phyloP scores from a whole-genome alignment of 1,284 basidiomycete genomes.

The Tylopilus sp. region DNA sequence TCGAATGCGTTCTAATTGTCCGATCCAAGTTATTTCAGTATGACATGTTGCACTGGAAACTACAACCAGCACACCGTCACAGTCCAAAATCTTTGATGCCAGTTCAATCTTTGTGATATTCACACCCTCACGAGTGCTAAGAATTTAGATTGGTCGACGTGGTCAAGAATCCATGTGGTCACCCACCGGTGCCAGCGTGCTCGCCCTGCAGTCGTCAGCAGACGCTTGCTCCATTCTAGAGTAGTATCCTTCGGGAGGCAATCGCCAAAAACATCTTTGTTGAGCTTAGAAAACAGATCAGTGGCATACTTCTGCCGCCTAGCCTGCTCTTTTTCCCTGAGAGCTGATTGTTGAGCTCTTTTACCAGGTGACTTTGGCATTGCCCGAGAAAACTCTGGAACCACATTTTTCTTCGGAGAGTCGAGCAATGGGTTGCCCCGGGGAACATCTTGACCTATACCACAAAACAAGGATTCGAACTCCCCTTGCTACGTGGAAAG shows the following conservation, averaged over 20 bases:
- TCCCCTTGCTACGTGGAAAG: background rate
- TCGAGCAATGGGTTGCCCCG: conserved; percentile 6
- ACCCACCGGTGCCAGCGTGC: conserved; percentile 65
- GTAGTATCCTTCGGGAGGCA: conserved; percentile 63
- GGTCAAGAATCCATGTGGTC: background rate
- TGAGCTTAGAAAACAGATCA: conserved; percentile 77
- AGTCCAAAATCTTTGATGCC: conserved; percentile 73
- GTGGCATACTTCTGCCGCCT: conserved; percentile 53
- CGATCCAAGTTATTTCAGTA: background rate
- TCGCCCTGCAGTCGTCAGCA: conserved; percentile 73
- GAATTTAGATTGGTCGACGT: conserved; percentile 26
- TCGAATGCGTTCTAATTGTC: conserved; percentile 58
- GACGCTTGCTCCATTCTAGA: conserved; percentile 69
- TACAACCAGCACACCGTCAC: conserved; percentile 46
- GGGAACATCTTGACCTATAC: conserved; percentile 3
- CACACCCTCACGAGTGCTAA: conserved; percentile 49
- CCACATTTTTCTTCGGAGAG: conserved; percentile 11
- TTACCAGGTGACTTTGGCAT: conserved; percentile 28
- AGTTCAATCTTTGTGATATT: conserved; percentile 65
- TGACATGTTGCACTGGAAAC: background rate
- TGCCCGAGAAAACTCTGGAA: conserved; percentile 8
- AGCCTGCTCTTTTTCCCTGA: conserved; percentile 42
- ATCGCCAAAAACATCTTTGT: conserved; percentile 73
- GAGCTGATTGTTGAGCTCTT: conserved; percentile 35
- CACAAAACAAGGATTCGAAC: conserved; percentile 1